These are phyloP conservation scores for Artemisia annua DNA, from an alignment of 129 eudicot species.

Conservation along the genomic window DNA sequence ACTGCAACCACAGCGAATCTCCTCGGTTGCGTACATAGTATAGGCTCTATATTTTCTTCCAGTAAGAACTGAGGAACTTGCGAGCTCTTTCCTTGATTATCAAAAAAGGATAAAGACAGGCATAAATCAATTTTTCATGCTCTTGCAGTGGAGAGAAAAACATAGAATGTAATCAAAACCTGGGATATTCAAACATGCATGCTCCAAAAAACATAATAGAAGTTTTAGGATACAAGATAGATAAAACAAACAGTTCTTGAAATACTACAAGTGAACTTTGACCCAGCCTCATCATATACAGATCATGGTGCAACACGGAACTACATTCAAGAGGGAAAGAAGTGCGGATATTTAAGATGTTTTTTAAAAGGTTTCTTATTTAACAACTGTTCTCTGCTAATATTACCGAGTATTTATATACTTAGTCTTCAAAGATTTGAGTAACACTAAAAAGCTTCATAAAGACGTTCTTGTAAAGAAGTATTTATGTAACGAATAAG, in stretches of 20 bases:
- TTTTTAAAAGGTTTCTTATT: neutral
- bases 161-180: slow-evolving; percentile 1
- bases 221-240: slow-evolving; percentile 5
- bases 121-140: slow-evolving; percentile 17
- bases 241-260: too few relatives aligned
- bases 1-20: slow-evolving; percentile 99
- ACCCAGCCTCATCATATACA: slow-evolving; percentile 16
- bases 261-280: too few relatives aligned
- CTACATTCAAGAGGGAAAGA: neutral
- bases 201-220: slow-evolving; percentile 5
- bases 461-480: neutral
- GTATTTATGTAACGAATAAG: neutral
- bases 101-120: slow-evolving; percentile 18
- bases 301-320: slow-evolving; percentile 8
- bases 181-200: neutral
- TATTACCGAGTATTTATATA: neutral
- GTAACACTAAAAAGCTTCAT: neutral
- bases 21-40: slow-evolving; percentile 90
- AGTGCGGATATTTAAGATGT: neutral
- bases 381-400: neutral
- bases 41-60: slow-evolving; percentile 77
- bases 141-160: neutral
- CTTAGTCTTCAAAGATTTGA: neutral
- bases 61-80: slow-evolving; percentile 90
- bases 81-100: slow-evolving; percentile 76